Evolutionary conservation across 345 rosid genomes (phyloP).

Genomic region (Eutrema heterophyllum): DNA sequence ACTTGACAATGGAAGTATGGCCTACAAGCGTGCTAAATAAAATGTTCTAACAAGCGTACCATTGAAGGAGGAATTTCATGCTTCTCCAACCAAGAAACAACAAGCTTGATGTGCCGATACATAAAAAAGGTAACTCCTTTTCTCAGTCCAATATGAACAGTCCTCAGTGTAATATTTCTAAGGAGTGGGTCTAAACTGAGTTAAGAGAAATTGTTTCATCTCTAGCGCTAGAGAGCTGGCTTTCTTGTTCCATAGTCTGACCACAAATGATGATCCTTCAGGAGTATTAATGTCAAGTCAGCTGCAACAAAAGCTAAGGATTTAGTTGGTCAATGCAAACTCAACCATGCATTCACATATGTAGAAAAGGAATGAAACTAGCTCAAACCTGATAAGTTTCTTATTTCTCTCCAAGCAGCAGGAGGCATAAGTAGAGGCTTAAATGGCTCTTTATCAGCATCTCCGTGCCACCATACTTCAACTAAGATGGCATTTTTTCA

Average conservation of each 20-base stretch:
- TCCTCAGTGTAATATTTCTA: conserved; percentile 8
- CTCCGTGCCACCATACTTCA: conserved; percentile 5
- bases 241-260: background rate
- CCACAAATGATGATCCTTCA: conserved; percentile 14
- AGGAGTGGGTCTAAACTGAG: conserved; percentile 7
- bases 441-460: conserved; percentile 1
- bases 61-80: background rate
- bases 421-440: conserved; percentile 13
- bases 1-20: background rate
- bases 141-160: conserved; percentile 3
- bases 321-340: conserved; percentile 1
- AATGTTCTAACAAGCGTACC: background rate
- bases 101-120: background rate
- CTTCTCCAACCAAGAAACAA: conserved; percentile 23
- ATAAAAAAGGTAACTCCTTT: conserved; percentile 5
- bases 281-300: background rate
- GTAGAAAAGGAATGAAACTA: background rate
- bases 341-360: background rate
- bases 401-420: conserved; percentile 7
- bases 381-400: conserved; percentile 37
- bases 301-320: conserved; percentile 1
- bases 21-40: background rate
- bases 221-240: background rate
- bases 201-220: background rate
- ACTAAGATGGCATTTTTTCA: conserved; percentile 4